Conservation (phyloP, 75 land plant genomes). For the Azolla pinnata region DNA sequence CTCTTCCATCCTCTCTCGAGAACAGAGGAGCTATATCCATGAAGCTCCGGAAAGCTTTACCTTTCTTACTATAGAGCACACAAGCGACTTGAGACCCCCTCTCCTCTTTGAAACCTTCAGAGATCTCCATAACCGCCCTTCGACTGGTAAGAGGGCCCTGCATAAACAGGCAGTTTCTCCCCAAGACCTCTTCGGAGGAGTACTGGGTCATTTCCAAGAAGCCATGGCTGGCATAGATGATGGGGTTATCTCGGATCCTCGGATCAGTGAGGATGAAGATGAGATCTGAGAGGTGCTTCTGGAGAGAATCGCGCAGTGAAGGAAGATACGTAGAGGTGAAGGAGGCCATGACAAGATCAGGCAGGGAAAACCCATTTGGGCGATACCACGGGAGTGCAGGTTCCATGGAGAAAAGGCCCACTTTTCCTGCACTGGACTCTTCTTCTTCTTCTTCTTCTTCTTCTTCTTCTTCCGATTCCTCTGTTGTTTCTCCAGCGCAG, state of each 20-base stretch:
- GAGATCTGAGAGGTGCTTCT: conserved; percentile 25
- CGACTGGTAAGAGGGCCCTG: conserved; percentile 78
- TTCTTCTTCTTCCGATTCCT: no score
- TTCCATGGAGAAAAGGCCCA: no score
- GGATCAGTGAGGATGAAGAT: conserved; percentile 67
- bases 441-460: no score
- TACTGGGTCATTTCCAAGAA: conserved; percentile 77
- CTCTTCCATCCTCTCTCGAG: conserved; percentile 52
- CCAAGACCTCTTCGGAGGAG: conserved; percentile 53
- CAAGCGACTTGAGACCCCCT: conserved; percentile 43
- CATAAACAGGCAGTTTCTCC: conserved; percentile 64
- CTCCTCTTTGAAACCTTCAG: conserved; percentile 76
- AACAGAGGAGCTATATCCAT: conserved; percentile 76
- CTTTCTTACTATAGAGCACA: conserved; percentile 69
- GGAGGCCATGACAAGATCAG: no score
- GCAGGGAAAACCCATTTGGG: no score
- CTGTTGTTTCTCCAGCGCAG: no score
- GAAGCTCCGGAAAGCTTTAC: conserved; percentile 68
- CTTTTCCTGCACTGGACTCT: no score
- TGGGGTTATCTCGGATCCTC: conserved; percentile 55
- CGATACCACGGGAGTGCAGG: no score
- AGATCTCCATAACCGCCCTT: conserved; percentile 54
- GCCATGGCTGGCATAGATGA: conserved; percentile 71
- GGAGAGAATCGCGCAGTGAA: conserved; percentile 36
- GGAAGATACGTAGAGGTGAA: conserved; percentile 6